Evolutionary conservation across 805 yeast species (phyloP), one percentile per base, ranked within the genome.

Genomic region (Spathaspora boniae): DNA sequence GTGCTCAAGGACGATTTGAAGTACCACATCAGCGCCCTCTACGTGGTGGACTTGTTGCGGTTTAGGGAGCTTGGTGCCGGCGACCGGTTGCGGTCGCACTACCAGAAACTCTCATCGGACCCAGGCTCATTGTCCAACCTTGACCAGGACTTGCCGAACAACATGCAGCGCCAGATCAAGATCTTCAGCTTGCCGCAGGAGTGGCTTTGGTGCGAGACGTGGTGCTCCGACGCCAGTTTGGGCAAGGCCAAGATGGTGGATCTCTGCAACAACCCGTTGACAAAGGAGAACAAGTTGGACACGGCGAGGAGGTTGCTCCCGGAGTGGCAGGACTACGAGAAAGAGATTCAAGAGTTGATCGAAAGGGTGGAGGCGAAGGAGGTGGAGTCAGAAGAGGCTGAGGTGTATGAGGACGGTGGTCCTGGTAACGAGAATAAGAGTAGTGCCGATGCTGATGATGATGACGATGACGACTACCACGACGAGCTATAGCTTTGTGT

Each of bases 91-190:
- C 78, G 98, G 48, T 73, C 80, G 9, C 96, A 87, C 45, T 91
- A 93, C 58, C 96, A 89, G 52, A 69, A 74, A 31, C 60, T 93
- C 1, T 81, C 95, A 0, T 74, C 78, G 1, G 96, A 88, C 54
- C 83, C 93, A 1, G 68, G 62, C 16, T 88, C 96, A 0, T 64
- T 93, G 38, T 72, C 86, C 8, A 87, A 86, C 50, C 69, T 89
- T 41, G 98, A 88, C 53, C 97, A 91, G 54, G 98, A 93, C 54
- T 70, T 91, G 42, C 88, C 96, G n/a, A 93, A 91, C 58, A 85
- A 86, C 51, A 47, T 89, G 47, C 98, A 93, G 57, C 48, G 66
- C 16, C 56, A 59, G 19, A 57, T 91, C 20, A 82, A 80, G 33
- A 87, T 87, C 14, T 74, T 66, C 49, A 80, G 93, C 6, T 63